Percentiles rank a stretch among this genome's conserved stretches.
phyloP scores from a whole-genome alignment of 2,329 filamentous ascomycete species.

The Epicoccum nigrum region DNA sequence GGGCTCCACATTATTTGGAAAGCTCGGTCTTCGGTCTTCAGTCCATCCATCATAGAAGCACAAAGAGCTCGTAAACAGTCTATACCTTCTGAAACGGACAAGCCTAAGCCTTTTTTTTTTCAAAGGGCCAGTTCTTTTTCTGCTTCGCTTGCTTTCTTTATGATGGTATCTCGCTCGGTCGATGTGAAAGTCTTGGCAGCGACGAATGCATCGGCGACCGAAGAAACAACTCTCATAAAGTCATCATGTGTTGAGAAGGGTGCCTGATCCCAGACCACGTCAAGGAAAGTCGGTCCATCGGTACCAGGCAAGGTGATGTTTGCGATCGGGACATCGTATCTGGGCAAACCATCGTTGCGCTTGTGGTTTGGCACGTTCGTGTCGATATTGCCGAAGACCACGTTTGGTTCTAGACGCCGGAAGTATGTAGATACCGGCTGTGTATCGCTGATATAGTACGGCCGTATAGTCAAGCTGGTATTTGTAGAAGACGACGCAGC shows the following conservation, averaged over 20 bases:
- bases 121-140: neutral
- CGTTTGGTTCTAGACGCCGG: neutral
- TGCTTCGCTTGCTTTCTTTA: neutral
- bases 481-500: neutral
- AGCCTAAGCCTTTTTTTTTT: neutral
- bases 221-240: neutral
- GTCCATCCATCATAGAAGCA: no score
- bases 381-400: neutral
- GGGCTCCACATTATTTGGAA: no score
- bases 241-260: neutral
- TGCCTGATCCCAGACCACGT: slow-evolving; percentile 2
- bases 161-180: neutral
- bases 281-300: slow-evolving; percentile 2
- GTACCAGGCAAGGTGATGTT: neutral
- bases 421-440: slow-evolving; percentile 2
- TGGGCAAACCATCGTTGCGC: slow-evolving; percentile 1
- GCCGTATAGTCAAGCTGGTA: neutral
- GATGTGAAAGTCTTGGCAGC: neutral
- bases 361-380: neutral
- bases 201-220: neutral
- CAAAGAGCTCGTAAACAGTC: no score
- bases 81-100: no score
- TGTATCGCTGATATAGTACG: slow-evolving; percentile 6
- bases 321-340: slow-evolving; percentile 1
- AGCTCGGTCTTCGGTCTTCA: no score